Percentiles rank a stretch among this genome's conserved stretches.
Conservation (phyloP, 2,329 filamentous ascomycete genomes). For the Botryotinia calthae region DNA sequence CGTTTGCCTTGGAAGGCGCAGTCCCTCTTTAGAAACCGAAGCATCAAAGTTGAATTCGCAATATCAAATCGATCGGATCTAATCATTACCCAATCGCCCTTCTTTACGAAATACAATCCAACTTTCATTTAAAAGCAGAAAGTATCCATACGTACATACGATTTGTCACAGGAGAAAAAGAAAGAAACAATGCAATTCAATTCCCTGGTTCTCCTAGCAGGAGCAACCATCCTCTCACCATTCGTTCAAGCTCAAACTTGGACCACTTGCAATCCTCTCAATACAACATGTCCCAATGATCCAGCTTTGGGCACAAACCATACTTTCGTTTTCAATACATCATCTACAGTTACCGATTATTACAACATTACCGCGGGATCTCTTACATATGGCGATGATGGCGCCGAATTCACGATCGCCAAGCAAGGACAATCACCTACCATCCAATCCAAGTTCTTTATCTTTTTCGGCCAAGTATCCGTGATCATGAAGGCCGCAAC, state of each 20-base stretch:
- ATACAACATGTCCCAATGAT: constrained; percentile 66
- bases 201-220: constrained; percentile 25
- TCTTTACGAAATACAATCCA: not conserved
- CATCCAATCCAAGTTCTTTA: constrained; percentile 75
- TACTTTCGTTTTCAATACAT: constrained; percentile 61
- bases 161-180: not conserved
- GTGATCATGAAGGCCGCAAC: constrained; percentile 72
- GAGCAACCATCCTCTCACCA: constrained; percentile 35
- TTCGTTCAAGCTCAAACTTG: constrained; percentile 67
- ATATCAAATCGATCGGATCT: not conserved
- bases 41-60: not conserved
- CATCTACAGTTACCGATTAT: constrained; percentile 52
- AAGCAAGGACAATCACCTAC: constrained; percentile 74
- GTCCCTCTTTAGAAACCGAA: not conserved
- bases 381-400: constrained; percentile 60
- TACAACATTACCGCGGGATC: constrained; percentile 69
- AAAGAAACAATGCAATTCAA: constrained; percentile 30
- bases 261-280: constrained; percentile 74
- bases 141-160: not conserved
- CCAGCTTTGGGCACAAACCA: constrained; percentile 65
- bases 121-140: not conserved
- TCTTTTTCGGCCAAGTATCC: constrained; percentile 81
- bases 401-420: constrained; percentile 69
- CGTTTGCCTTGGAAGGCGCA: not conserved
- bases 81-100: not conserved